Evolutionary conservation across 2,329 filamentous ascomycete species (phyloP), one percentile per base, ranked within the genome.

Genomic region (Aureobasidium sp.): DNA sequence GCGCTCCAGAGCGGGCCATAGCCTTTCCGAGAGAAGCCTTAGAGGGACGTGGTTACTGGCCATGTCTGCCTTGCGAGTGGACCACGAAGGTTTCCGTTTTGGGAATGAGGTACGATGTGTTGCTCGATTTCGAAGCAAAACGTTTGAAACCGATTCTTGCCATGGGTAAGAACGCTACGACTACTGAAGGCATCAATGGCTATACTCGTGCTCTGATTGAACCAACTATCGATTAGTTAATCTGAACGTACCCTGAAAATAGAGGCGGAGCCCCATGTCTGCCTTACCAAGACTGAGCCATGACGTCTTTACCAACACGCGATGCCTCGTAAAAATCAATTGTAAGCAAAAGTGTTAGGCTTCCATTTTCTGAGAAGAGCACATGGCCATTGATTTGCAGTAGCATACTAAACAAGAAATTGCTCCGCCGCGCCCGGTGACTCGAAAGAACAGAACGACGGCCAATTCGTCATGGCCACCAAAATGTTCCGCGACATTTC

Each of bases 211-310:
- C 55, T 29, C 2, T 59, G 55, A 59, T 48, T 47, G 55, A 59
- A 39, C 13, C 15, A 48, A 36, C 15, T 37, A 48, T 48, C 55
- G 32, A 48, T 37, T 48, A 48, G 41, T 59, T 48, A 37, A 47
- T 59, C 43, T 37, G 43, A 59, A 48, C 2, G 24, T 39, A 34
- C 32, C 34, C 55, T 59, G 34, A 27, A 47, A 48, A 59, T 59
- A 59, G 55, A 59, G 55, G 55, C 55, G 53, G 36, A 57, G 53
- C 27, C 29, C 13, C 26, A 39, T 48, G 55, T 47, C 55, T 59
- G 55, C 55, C 55, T 59, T 47, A 59, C 43, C 43, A 47, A 59
- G 41, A 59, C 55, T 57, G 52, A 56, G 53, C 55, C 43, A 59
- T 59, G 55, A 59, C 55, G 55, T 59, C 55, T 44, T 5, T 17